Evolutionary conservation across 1,284 basidiomycete species (phyloP).

Genomic region (Chondrostereum purpureum): DNA sequence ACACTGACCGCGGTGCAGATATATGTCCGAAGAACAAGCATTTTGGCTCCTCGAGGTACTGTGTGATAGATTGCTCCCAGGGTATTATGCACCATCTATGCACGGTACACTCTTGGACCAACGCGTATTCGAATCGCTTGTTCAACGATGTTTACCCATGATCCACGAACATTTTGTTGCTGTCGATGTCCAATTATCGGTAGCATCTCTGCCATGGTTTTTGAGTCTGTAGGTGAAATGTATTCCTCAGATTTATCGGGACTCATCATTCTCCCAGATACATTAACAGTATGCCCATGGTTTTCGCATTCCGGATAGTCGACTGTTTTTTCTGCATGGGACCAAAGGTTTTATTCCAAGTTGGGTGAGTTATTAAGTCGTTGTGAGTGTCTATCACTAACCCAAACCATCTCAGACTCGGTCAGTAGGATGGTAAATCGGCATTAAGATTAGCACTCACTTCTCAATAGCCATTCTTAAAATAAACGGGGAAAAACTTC

Average conservation of each 20-base stretch:
- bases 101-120: slow-evolving; percentile 97
- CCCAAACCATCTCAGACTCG: too few species aligned
- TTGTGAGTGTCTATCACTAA: slow-evolving; percentile 2
- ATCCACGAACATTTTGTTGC: slow-evolving; percentile 90
- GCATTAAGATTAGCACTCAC: too few species aligned
- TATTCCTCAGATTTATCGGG: slow-evolving; percentile 17
- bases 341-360: slow-evolving; percentile 96
- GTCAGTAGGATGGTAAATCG: too few species aligned
- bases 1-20: slow-evolving; percentile 43
- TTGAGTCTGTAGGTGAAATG: slow-evolving; percentile 84
- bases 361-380: slow-evolving; percentile 83
- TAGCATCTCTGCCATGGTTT: slow-evolving; percentile 98
- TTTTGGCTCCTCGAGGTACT: slow-evolving; percentile 97
- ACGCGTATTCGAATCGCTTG: slow-evolving; percentile 96
- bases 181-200: slow-evolving; percentile 94
- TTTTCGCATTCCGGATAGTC: slow-evolving; percentile 97
- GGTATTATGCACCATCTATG: slow-evolving; percentile 98
- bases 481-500: slow-evolving; percentile 92
- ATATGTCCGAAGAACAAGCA: slow-evolving; percentile 98
- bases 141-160: slow-evolving; percentile 82
- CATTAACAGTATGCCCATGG: slow-evolving; percentile 99
- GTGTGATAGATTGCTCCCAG: slow-evolving; percentile 91
- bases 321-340: slow-evolving; percentile 99
- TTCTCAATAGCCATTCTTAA: slow-evolving; percentile 79
- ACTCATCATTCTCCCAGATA: slow-evolving; percentile 47